Conservation (phyloP, 2,329 filamentous ascomycete species). For the Venturia asperata region DNA sequence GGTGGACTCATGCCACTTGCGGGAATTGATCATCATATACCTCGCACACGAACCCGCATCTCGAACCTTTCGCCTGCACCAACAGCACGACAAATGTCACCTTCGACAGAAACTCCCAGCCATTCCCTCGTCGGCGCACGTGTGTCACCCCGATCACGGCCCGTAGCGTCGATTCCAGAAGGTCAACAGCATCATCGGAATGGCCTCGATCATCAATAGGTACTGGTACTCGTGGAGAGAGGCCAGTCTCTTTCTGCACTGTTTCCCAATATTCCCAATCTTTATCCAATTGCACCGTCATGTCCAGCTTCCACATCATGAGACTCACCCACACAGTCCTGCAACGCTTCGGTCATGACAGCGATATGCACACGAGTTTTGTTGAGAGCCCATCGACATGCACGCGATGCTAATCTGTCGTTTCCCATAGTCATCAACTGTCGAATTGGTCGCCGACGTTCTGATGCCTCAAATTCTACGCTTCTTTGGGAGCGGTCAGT, state of each 20-base stretch:
- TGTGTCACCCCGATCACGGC: background rate
- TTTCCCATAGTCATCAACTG: background rate
- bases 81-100: background rate
- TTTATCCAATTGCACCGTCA: no score
- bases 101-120: background rate
- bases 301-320: background rate
- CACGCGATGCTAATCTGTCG: background rate
- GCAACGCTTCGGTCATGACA: background rate
- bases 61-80: background rate
- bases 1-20: background rate
- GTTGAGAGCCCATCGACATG: background rate
- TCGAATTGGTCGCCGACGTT: background rate
- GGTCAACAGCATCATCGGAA: background rate
- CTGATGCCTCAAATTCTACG: background rate
- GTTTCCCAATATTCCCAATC: background rate
- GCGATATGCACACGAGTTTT: background rate
- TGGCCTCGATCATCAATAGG: background rate
- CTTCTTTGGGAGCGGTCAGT: background rate
- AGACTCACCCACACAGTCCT: background rate
- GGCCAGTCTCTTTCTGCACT: background rate
- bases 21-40: slow-evolving; percentile 12
- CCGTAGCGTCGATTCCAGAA: background rate
- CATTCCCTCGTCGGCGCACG: background rate
- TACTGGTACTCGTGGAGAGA: background rate
- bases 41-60: background rate